Percentiles rank a stretch among this genome's conserved stretches.
These are phyloP conservation scores for Pestalotiopsis sp. DNA, from an alignment of 2,329 filamentous ascomycete genomes.

Conservation along the genomic window DNA sequence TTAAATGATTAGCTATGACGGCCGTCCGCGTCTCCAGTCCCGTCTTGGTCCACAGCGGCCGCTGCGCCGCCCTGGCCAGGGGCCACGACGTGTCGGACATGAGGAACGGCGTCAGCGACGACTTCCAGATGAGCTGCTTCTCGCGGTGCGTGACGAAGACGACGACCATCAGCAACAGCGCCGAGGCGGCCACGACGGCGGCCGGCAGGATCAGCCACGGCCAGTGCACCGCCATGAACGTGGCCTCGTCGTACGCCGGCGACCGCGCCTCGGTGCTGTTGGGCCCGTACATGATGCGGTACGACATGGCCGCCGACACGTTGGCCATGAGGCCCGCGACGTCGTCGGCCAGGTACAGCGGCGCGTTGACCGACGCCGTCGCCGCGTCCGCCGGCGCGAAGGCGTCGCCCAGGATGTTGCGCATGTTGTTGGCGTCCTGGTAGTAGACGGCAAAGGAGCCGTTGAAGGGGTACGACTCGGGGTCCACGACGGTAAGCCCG, in stretches of 20 bases:
- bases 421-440: not conserved
- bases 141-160: slow-evolving; percentile 1
- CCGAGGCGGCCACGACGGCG: not conserved
- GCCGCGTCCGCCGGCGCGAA: not conserved
- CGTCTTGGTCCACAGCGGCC: not conserved
- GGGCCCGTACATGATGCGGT: slow-evolving; percentile 7
- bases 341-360: not conserved
- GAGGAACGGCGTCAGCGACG: slow-evolving; percentile 7
- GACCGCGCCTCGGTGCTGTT: not conserved
- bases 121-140: slow-evolving; percentile 11
- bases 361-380: not conserved
- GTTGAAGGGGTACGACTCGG: not conserved
- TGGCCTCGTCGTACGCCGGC: not conserved
- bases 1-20: slow-evolving; percentile 9
- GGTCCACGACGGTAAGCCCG: not conserved
- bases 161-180: not conserved
- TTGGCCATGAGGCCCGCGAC: not conserved
- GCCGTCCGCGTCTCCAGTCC: not conserved
- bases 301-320: slow-evolving; percentile 1
- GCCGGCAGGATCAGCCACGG: slow-evolving; percentile 5
- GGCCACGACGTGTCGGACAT: slow-evolving; percentile 1
- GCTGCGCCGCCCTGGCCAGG: not conserved
- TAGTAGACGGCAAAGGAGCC: not conserved
- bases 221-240: slow-evolving; percentile 2
- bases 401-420: not conserved